A percentile compares a stretch with the other conserved stretches of the same genome.
Conservation (phyloP, 228 moss, liverwort and hornwort species). For the Sphagnum fallax region DNA sequence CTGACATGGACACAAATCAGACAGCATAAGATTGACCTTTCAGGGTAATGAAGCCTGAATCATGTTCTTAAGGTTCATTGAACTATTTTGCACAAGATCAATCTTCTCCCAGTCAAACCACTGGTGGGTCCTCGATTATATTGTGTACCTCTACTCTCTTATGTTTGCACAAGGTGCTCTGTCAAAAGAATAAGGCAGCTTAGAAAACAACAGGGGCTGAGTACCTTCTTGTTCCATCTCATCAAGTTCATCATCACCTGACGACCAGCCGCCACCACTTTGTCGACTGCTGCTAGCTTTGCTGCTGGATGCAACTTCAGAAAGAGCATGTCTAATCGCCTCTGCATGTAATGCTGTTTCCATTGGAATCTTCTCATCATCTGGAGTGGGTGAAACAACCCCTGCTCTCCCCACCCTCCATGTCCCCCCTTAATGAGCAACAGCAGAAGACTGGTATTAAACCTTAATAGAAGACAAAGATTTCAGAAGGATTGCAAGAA, state of each 20-base stretch:
- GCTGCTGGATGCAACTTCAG: slow-evolving; percentile 63
- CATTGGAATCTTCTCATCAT: slow-evolving; percentile 48
- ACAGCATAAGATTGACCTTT: too few relatives aligned
- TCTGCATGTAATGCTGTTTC: slow-evolving; percentile 78
- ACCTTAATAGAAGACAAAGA: not conserved
- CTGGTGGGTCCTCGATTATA: too few relatives aligned
- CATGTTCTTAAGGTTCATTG: too few relatives aligned
- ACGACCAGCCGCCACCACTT: slow-evolving; percentile 63
- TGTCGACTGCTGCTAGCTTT: slow-evolving; percentile 57
- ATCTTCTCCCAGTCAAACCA: too few relatives aligned
- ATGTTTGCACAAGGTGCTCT: too few relatives aligned
- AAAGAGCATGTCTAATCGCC: slow-evolving; percentile 72
- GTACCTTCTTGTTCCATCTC: slow-evolving; percentile 44
- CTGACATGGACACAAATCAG: too few relatives aligned
- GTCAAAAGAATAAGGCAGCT: too few relatives aligned
- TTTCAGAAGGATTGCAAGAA: too few relatives aligned
- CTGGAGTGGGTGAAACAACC: slow-evolving; percentile 68
- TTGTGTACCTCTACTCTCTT: too few relatives aligned
- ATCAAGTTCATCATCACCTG: slow-evolving; percentile 69
- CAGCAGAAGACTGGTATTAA: not conserved
- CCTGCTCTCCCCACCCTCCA: slow-evolving; percentile 28
- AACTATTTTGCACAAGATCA: too few relatives aligned
- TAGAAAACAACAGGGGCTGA: too few relatives aligned
- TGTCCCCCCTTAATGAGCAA: not conserved
- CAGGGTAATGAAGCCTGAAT: too few relatives aligned